Base-by-base conservation (phyloP, 2,329 filamentous ascomycete genomes). In the Alternaria brassicicola region DNA sequence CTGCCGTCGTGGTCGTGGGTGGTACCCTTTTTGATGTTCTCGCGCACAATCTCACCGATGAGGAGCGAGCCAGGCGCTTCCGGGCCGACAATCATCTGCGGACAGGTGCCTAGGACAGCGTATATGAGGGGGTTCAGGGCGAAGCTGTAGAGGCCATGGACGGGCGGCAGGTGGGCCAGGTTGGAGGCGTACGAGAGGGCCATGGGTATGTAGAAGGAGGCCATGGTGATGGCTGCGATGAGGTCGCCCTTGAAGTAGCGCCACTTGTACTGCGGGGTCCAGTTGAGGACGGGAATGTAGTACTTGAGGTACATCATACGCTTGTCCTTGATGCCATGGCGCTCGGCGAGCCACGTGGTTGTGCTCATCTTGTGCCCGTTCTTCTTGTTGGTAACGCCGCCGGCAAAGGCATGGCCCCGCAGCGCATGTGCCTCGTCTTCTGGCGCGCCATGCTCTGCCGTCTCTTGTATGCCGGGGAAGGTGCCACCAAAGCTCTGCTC, bases 151-250 rank as follows among this genome's bases (percentile, higher is more conserved):
- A 99, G 84, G 0, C 95, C 95, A 72, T 97, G 94, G 70, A 98
- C 93, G 0, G 95, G 90, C 8, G 94, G 93, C 2, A 97, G 88
- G 74, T 98, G 95, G 6, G 90, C 93, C 39, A 99, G 87, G 73
- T 98, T 98, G 38, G 92, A 88, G 54, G 95, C 93, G 64, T 96
- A 89, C 0, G 95, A 98, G 13, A 99, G 85, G 0, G 93, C 90
- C 93, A 99, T 97, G 50, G 95, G 95, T 35, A 99, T 90, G 77
- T 99, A 99, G 80, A 99, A 95, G 25, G 93, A 97, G n/a, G 94
- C 92, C 81, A 99, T 89, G n/a, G 95, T 98, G 62, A 98, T 77
- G 47, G 94, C 93, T 8, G 94, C 90, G 13, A 96, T 83, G 17
- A 98, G 80, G 77, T 99, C 95, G 46, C 95, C 95, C 67, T 89